Evolutionary conservation across 192 early-diverging fungal genomes (phyloP).

Genomic region (Entomortierella beljakovae): DNA sequence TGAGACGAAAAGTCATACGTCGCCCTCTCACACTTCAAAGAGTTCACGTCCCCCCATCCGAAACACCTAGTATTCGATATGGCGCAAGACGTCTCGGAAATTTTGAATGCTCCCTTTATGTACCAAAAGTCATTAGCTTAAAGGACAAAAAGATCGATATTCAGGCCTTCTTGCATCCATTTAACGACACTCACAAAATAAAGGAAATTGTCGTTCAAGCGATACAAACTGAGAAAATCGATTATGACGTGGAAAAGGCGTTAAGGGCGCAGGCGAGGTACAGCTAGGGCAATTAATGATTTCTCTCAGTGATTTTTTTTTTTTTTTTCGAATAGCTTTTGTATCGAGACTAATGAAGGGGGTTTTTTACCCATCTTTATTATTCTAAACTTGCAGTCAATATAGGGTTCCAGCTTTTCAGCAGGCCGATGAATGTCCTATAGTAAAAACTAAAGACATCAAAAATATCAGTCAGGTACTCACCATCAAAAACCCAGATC

Average conservation of each 20-base stretch:
- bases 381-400: too few relatives aligned
- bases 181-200: slow-evolving; percentile 1
- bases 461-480: slow-evolving; percentile 23
- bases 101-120: slow-evolving; percentile 34
- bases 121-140: slow-evolving; percentile 24
- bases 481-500: slow-evolving; percentile 28
- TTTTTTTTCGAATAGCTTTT: too few relatives aligned
- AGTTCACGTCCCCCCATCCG: slow-evolving; percentile 25
- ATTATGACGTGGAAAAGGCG: background rate
- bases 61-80: slow-evolving; percentile 10
- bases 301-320: too few relatives aligned
- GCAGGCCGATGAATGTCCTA: background rate
- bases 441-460: slow-evolving; percentile 3
- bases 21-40: slow-evolving; percentile 12
- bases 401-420: too few relatives aligned
- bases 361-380: too few relatives aligned
- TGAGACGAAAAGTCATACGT: slow-evolving; percentile 10
- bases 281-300: too few relatives aligned
- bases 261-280: background rate
- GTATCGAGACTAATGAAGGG: too few relatives aligned
- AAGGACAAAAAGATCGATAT: slow-evolving; percentile 3
- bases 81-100: slow-evolving; percentile 11
- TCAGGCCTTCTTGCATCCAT: slow-evolving; percentile 16
- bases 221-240: slow-evolving; percentile 20
- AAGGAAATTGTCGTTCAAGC: slow-evolving; percentile 13